Evolutionary conservation across 805 yeast species (phyloP).

Genomic region (Pichia membranifaciens): DNA sequence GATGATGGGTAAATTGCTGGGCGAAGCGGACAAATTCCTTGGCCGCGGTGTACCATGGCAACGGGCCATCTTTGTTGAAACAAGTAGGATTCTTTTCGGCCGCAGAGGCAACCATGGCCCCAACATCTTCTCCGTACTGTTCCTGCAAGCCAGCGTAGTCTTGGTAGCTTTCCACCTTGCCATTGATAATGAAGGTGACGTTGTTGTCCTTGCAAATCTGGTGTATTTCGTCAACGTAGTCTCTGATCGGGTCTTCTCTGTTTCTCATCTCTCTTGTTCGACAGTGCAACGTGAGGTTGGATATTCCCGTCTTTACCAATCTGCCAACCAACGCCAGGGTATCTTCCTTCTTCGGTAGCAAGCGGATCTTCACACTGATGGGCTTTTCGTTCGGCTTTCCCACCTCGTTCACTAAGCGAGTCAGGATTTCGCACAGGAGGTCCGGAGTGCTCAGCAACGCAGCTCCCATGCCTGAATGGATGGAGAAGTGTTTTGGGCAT

Average conservation of each 20-base stretch:
- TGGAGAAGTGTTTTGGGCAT: constrained; percentile 92
- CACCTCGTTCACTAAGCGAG: constrained; percentile 64
- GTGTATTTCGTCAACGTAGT: constrained; percentile 57
- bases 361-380: constrained; percentile 84
- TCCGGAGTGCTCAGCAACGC: constrained; percentile 83
- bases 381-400: constrained; percentile 75
- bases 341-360: constrained; percentile 57
- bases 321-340: constrained; percentile 55
- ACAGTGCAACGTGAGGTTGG: constrained; percentile 86
- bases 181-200: constrained; percentile 77
- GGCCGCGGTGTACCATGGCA: constrained; percentile 50
- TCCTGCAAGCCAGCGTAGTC: constrained; percentile 51
- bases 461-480: constrained; percentile 98
- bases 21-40: constrained; percentile 55
- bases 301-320: constrained; percentile 70
- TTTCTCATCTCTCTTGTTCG: constrained; percentile 86
- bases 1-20: constrained; percentile 49
- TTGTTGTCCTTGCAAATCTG: constrained; percentile 53
- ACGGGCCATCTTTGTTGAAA: constrained; percentile 42
- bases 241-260: constrained; percentile 74
- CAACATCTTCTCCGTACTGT: constrained; percentile 54
- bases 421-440: constrained; percentile 60
- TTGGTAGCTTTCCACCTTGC: constrained; percentile 51
- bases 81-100: constrained; percentile 87
- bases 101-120: constrained; percentile 90